Percentiles rank a stretch among this genome's conserved stretches.
These are phyloP conservation scores for Senecio squalidus DNA, from an alignment of 140 eudicot genomes.

Conservation along the genomic window DNA sequence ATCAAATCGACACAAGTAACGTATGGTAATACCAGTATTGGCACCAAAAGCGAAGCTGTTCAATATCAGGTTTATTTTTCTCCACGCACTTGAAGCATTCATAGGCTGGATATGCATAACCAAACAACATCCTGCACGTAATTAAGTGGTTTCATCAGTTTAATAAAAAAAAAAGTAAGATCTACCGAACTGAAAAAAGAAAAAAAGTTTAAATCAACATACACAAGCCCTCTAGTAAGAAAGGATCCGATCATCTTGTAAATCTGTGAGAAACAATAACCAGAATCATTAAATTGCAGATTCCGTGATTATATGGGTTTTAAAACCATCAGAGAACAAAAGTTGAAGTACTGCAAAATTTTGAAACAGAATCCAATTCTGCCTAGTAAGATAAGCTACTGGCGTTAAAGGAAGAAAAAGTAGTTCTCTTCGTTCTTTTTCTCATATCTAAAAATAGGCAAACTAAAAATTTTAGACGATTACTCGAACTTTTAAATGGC, in stretches of 20 bases:
- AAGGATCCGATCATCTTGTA: constrained; percentile 82
- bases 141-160: constrained; percentile 9
- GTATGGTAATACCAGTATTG: constrained; percentile 71
- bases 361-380: neutral
- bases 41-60: constrained; percentile 95
- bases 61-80: constrained; percentile 78
- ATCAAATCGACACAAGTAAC: neutral
- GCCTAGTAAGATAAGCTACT: no score
- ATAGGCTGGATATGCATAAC: constrained; percentile 93
- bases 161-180: neutral
- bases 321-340: neutral
- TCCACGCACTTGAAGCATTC: constrained; percentile 85
- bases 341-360: neutral
- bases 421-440: neutral
- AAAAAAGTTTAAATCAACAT: constrained; percentile 22
- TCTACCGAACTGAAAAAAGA: neutral
- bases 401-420: neutral
- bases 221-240: constrained; percentile 93
- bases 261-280: constrained; percentile 32
- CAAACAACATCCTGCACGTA: constrained; percentile 65
- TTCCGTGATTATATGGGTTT: neutral
- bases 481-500: neutral
- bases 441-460: neutral
- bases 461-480: neutral
- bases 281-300: constrained; percentile 2